These are phyloP conservation scores for Citrus mangshanensis DNA, from an alignment of 345 rosid genomes.

Conservation along the genomic window DNA sequence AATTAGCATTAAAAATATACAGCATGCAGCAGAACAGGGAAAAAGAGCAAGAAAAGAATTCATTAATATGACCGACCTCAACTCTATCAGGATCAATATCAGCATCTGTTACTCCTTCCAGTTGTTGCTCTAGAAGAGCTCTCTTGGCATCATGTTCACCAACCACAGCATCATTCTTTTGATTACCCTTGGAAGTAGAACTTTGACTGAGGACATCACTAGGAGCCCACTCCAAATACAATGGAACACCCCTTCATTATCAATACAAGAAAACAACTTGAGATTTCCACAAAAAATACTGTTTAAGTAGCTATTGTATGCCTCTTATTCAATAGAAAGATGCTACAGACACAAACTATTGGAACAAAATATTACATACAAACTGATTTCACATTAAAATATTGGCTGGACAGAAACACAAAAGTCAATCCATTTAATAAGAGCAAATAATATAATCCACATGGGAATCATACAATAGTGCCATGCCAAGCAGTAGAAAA, in stretches of 20 bases:
- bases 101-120: constrained; percentile 50
- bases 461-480: background rate
- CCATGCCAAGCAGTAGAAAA: background rate
- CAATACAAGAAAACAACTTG: constrained; percentile 3
- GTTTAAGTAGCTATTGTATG: background rate
- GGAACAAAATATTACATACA: too few species aligned
- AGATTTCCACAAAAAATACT: constrained; percentile 11
- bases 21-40: background rate
- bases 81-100: constrained; percentile 77
- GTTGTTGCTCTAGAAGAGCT: constrained; percentile 55
- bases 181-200: constrained; percentile 31
- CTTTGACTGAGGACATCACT: constrained; percentile 52
- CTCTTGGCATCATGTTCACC: constrained; percentile 63
- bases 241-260: constrained; percentile 72
- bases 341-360: background rate
- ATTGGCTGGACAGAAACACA: background rate
- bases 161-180: constrained; percentile 35
- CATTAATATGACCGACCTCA: constrained; percentile 51
- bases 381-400: background rate
- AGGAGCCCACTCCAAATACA: constrained; percentile 98
- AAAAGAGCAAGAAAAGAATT: background rate
- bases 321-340: background rate
- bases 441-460: background rate
- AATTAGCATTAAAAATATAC: background rate
- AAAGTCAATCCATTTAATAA: background rate